These are phyloP conservation scores for Powellomyces hirtus DNA, from an alignment of 192 early-diverging fungal genomes.

Conservation along the genomic window DNA sequence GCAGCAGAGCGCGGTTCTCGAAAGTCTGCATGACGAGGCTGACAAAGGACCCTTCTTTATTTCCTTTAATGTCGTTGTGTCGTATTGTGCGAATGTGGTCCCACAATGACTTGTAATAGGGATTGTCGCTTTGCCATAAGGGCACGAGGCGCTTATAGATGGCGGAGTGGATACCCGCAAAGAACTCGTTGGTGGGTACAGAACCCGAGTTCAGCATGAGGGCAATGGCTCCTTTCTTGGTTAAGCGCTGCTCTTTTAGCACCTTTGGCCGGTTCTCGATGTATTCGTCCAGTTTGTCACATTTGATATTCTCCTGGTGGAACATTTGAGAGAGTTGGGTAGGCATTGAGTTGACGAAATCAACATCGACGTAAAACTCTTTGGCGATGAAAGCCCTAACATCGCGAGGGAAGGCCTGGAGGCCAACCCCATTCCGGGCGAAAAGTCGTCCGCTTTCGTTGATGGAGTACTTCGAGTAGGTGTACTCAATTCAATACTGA, in stretches of 20 bases:
- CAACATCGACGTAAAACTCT: constrained; percentile 16
- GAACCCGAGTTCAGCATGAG: too few relatives aligned
- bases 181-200: neutral
- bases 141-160: constrained; percentile 1
- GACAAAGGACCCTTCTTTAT: neutral
- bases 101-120: neutral
- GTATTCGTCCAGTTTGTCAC: constrained; percentile 4
- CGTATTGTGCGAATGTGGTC: neutral
- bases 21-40: constrained; percentile 12
- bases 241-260: neutral
- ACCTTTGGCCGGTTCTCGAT: neutral
- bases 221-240: neutral
- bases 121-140: neutral
- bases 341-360: constrained; percentile 11
- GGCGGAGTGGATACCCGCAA: neutral
- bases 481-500: constrained; percentile 5
- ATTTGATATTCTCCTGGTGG: neutral
- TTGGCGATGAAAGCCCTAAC: neutral
- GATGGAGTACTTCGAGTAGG: neutral
- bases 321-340: neutral
- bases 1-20: neutral
- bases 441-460: constrained; percentile 10
- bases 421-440: neutral
- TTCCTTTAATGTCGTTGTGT: constrained; percentile 2
- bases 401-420: constrained; percentile 14